Evolutionary conservation across 129 eudicot genomes (phyloP).

Genomic region (Chrysanthemum seticuspe): DNA sequence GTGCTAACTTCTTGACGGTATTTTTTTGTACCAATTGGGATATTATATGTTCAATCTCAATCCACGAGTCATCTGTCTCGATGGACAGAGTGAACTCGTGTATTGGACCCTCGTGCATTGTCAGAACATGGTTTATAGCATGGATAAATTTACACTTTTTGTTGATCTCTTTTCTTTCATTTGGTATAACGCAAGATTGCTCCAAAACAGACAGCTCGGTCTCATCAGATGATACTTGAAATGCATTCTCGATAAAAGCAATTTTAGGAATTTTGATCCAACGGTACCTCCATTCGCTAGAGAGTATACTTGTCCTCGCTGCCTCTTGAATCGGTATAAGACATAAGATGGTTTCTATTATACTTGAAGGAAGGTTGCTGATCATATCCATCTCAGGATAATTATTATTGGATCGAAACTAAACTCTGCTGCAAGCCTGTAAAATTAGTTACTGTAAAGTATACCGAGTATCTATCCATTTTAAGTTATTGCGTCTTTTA

Average conservation of each 20-base stretch:
- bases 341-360: background rate
- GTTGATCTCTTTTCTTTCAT: background rate
- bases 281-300: slow-evolving; percentile 9
- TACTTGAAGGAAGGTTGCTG: background rate
- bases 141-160: background rate
- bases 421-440: background rate
- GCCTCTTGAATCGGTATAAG: background rate
- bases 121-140: slow-evolving; percentile 5
- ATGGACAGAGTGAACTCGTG: background rate
- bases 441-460: background rate
- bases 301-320: background rate
- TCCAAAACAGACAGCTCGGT: background rate
- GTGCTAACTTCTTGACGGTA: slow-evolving; percentile 6
- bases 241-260: slow-evolving; percentile 1
- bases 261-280: slow-evolving; percentile 7
- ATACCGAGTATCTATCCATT: background rate
- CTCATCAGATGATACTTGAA: background rate
- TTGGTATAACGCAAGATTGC: background rate
- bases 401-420: background rate
- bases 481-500: too few relatives aligned
- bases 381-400: background rate
- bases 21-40: background rate
- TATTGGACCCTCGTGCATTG: slow-evolving; percentile 12
- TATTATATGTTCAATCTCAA: slow-evolving; percentile 5
- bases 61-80: background rate